A percentile compares a stretch with the other conserved stretches of the same genome.
phyloP scores from a whole-genome alignment of 805 yeast genomes.

The Pichia rugopelliculosa region DNA sequence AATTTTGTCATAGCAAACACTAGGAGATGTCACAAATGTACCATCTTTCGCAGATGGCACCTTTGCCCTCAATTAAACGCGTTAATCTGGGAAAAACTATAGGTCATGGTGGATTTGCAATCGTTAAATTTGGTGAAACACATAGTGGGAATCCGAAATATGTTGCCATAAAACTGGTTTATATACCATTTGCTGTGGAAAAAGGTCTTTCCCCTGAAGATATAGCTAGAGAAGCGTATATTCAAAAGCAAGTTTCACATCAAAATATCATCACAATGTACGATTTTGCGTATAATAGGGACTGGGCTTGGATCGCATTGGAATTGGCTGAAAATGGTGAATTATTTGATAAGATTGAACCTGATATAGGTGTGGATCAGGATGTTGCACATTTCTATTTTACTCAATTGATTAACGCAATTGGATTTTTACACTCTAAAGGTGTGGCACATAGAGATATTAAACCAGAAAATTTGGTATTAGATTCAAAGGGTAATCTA shows the following conservation, averaged over 20 bases:
- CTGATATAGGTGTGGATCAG: slow-evolving; percentile 61
- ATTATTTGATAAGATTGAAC: slow-evolving; percentile 70
- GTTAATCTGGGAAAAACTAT: slow-evolving; percentile 44
- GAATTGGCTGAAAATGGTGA: slow-evolving; percentile 73
- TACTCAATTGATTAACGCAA: slow-evolving; percentile 54
- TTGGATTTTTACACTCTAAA: slow-evolving; percentile 49
- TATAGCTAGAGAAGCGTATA: slow-evolving; percentile 45
- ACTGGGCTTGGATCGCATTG: slow-evolving; percentile 59
- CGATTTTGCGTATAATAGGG: slow-evolving; percentile 45
- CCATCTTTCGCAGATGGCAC: slow-evolving; percentile 39
- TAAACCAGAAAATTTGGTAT: slow-evolving; percentile 60
- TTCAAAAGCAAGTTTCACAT: slow-evolving; percentile 55
- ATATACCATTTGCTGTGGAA: slow-evolving; percentile 29
- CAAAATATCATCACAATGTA: slow-evolving; percentile 51
- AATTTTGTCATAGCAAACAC: too few species aligned
- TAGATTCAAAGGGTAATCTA: slow-evolving; percentile 57
- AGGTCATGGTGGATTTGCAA: slow-evolving; percentile 65
- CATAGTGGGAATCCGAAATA: slow-evolving; percentile 8
- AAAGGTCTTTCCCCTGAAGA: slow-evolving; percentile 26
- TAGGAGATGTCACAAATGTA: slow-evolving; percentile 19
- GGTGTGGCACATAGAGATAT: slow-evolving; percentile 67
- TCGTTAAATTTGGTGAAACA: slow-evolving; percentile 44
- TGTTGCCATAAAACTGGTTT: slow-evolving; percentile 55
- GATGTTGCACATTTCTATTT: slow-evolving; percentile 65
- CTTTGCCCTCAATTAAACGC: slow-evolving; percentile 41